Conservation (phyloP, 176 grass and related monocot species). For the Triticum turgidum region DNA sequence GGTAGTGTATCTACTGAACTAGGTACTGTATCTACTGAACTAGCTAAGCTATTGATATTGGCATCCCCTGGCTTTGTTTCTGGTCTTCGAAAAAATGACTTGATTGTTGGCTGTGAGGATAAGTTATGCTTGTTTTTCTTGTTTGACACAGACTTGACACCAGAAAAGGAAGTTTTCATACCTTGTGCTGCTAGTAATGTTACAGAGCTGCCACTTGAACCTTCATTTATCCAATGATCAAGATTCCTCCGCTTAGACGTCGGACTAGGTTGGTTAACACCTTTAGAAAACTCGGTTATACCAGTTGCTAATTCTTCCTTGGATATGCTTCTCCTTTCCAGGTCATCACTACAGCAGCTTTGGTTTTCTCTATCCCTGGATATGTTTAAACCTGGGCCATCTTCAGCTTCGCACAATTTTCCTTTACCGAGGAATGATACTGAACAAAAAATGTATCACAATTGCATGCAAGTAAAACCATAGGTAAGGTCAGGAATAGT, state of each 20-base stretch:
- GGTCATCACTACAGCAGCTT: slow-evolving; percentile 33
- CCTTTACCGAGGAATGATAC: slow-evolving; percentile 78
- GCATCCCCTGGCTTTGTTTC: slow-evolving; percentile 28
- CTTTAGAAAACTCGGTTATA: slow-evolving; percentile 36
- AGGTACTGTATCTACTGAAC: slow-evolving; percentile 29
- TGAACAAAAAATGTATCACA: slow-evolving; percentile 30
- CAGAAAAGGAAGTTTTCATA: slow-evolving; percentile 41
- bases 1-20: slow-evolving; percentile 25
- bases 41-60: slow-evolving; percentile 28
- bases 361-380: slow-evolving; percentile 19
- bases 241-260: slow-evolving; percentile 29
- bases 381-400: slow-evolving; percentile 24
- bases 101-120: slow-evolving; percentile 86
- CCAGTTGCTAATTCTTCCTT: slow-evolving; percentile 22
- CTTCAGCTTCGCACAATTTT: slow-evolving; percentile 33
- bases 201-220: slow-evolving; percentile 11
- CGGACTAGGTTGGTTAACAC: slow-evolving; percentile 27
- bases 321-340: slow-evolving; percentile 39
- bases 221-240: slow-evolving; percentile 33
- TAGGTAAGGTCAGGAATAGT: background rate
- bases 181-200: background rate
- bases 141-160: slow-evolving; percentile 35
- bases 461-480: background rate
- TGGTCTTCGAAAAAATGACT: slow-evolving; percentile 73
- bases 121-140: slow-evolving; percentile 56